A percentile compares a stretch with the other conserved stretches of the same genome.
These are phyloP conservation scores for Senecio squalidus DNA, from an alignment of 140 eudicot species.

Conservation along the genomic window DNA sequence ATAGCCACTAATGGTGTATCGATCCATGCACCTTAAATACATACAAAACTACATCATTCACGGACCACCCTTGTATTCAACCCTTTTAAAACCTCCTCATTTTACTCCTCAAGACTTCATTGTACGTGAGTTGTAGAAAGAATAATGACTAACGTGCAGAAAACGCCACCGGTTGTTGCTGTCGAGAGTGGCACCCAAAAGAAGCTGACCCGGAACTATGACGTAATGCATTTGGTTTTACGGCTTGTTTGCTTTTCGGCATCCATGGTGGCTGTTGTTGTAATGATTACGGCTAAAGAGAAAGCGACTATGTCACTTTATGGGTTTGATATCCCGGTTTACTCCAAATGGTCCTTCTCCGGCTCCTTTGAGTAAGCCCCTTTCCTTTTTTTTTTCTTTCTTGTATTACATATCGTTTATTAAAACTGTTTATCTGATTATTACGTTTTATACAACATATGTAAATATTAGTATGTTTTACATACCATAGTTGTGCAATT, in stretches of 20 bases:
- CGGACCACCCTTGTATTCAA: constrained; percentile 19
- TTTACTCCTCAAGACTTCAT: background rate
- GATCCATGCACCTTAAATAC: constrained; percentile 25
- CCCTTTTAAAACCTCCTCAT: constrained; percentile 8
- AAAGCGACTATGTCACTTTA: constrained; percentile 53
- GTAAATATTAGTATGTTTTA: too few species aligned
- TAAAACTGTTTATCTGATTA: background rate
- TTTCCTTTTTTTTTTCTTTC: background rate
- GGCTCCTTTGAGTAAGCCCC: constrained; percentile 71
- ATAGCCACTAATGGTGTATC: constrained; percentile 15
- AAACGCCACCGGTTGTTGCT: constrained; percentile 29
- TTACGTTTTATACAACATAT: too few species aligned
- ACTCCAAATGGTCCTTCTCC: constrained; percentile 88
- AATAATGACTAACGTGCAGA: constrained; percentile 13
- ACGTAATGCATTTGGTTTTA: constrained; percentile 32
- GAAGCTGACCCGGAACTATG: constrained; percentile 29
- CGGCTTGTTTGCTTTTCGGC: constrained; percentile 47
- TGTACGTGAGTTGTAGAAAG: background rate
- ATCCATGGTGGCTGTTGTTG: constrained; percentile 40
- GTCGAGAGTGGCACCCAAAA: constrained; percentile 7
- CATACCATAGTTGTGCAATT: too few species aligned
- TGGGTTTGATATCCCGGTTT: constrained; percentile 65
- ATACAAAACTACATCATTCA: constrained; percentile 21
- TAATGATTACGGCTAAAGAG: constrained; percentile 62
- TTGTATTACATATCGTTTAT: background rate